Evolutionary conservation across 2,329 filamentous ascomycete species (phyloP), one percentile per base, ranked within the genome.

Genomic region (Aspergillus sp.): DNA sequence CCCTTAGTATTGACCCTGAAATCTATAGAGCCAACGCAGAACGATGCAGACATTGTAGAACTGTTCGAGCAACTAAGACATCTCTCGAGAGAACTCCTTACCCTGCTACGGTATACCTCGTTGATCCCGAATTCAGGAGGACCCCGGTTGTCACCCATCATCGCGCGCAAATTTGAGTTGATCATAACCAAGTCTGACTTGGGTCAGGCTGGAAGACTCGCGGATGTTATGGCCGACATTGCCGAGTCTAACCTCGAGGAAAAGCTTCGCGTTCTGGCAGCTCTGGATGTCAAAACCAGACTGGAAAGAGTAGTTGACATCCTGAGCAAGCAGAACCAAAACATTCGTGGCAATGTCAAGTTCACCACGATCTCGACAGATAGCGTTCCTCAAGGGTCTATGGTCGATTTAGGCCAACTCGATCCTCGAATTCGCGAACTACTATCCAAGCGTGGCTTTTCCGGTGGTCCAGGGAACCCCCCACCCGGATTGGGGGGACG

Each of bases 201-300:
- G 51, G 81, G 85, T 43, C 92, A 98, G 65, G 93, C 93, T 1
- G 93, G 93, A 2, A 79, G 87, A 8, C 82, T 99, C 9, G 93
- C 95, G 6, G 95, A 99, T 73, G 98, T 98, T 72, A 97, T 99
- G 91, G 89, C 91, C 40, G 96, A 96, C 70, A 84, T 98, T 23
- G 85, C 96, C 3, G 91, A 96, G 62, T 88, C 90, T 51, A 89
- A 87, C 9, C 90, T 96, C 62, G 91, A 96, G 73, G 95, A 99
- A 71, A 97, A 96, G 74, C 82, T 99, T 54, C 86, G 90, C 56
- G 85, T 99, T 15, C 80, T 99, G 37, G 86, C 91, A n/a, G 87
- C 92, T 0, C 76, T 96, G 5, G 87, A 93, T 66, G 81, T 95
- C 47, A 90, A 90, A 65, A 85, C 89, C 47, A 84, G 95, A 39